phyloP scores from a whole-genome alignment of 2,329 filamentous ascomycete genomes.

The Alternaria metachromatica region DNA sequence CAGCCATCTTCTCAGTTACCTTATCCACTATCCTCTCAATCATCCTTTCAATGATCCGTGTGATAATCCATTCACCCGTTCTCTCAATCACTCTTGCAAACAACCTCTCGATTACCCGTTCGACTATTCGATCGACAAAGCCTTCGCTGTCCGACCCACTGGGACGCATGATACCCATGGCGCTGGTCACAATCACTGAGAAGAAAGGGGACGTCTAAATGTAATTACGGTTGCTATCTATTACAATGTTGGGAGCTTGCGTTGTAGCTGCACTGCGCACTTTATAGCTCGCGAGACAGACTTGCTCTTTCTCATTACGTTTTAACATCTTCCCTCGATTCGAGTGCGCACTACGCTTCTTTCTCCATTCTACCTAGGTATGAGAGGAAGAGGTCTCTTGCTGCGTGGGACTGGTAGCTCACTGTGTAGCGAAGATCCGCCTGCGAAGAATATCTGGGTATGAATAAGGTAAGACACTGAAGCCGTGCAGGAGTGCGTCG shows the following conservation, averaged over 20 bases:
- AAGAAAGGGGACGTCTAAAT: too few species aligned
- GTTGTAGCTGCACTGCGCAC: neutral
- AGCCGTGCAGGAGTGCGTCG: neutral
- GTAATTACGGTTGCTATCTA: neutral
- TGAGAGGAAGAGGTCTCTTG: constrained; percentile 78
- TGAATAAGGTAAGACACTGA: neutral
- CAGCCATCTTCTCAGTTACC: neutral
- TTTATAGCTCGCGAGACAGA: neutral
- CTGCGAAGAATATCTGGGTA: neutral
- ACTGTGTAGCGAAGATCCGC: neutral
- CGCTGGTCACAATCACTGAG: too few species aligned
- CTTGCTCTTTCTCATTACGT: neutral
- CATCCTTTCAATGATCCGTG: neutral
- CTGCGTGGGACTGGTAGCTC: constrained; percentile 60
- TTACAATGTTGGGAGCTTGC: neutral
- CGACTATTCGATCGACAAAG: neutral
- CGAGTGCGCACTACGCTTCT: rapidly evolving
- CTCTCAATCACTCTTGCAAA: neutral
- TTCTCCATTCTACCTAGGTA: too few species aligned
- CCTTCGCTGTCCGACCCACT: neutral
- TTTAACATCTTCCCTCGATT: neutral
- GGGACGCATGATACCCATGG: neutral
- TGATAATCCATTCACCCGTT: neutral
- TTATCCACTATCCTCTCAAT: neutral
- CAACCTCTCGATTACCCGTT: neutral